These are phyloP conservation scores for Buxus sempervirens DNA, from an alignment of 164 flowering plant genomes.

Conservation along the genomic window DNA sequence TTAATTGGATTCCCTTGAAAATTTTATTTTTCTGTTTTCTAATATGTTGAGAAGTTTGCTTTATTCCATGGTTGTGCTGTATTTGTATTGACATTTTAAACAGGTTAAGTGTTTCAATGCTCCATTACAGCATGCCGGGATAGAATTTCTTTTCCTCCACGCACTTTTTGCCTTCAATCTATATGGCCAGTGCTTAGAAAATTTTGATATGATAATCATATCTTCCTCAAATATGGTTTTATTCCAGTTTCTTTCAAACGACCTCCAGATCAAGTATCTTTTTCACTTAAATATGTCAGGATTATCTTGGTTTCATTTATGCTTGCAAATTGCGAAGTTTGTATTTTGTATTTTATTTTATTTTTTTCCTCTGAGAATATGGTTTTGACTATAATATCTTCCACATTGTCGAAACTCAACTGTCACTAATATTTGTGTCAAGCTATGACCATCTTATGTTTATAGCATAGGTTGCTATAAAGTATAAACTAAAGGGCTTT, in stretches of 20 bases:
- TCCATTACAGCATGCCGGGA: conserved; percentile 89
- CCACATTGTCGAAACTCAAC: too few relatives aligned
- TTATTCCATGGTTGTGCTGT: too few relatives aligned
- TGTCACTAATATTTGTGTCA: too few relatives aligned
- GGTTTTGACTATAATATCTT: too few relatives aligned
- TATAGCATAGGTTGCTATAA: too few relatives aligned
- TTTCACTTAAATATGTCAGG: background rate
- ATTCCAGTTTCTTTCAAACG: conserved; percentile 57
- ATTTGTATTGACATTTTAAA: conserved; percentile 15
- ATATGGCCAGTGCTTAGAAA: conserved; percentile 98
- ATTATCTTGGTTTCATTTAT: too few relatives aligned
- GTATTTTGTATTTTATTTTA: too few relatives aligned
- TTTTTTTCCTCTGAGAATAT: background rate
- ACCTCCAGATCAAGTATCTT: conserved; percentile 78
- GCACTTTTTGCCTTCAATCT: conserved; percentile 91
- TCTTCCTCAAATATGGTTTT: conserved; percentile 69
- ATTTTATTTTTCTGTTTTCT: too few relatives aligned
- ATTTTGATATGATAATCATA: conserved; percentile 90
- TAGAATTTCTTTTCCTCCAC: conserved; percentile 93
- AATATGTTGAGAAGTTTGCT: too few relatives aligned
- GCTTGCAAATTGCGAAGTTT: background rate
- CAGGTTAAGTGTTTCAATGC: conserved; percentile 98
- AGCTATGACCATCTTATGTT: too few relatives aligned
- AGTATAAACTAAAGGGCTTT: too few relatives aligned
- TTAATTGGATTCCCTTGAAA: too few relatives aligned